phyloP scores from a whole-genome alignment of 2,329 filamentous ascomycete species.

The Verticillium nonalfalfae region DNA sequence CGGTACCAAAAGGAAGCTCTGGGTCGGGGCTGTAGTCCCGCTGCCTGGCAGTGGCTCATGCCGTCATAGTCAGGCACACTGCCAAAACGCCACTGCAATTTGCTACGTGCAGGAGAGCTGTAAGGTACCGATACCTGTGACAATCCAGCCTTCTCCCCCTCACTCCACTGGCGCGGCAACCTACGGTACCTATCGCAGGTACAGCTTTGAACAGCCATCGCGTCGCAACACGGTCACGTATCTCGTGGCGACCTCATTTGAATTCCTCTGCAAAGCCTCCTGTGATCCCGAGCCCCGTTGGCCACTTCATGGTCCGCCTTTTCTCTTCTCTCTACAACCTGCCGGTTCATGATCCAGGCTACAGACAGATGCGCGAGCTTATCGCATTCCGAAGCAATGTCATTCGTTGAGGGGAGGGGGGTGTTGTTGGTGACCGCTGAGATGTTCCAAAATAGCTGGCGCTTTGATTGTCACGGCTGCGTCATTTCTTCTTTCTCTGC shows the following conservation, averaged over 20 bases:
- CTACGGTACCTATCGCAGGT: not conserved
- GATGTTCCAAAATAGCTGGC: too few relatives aligned
- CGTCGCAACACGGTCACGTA: not conserved
- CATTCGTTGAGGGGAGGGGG: too few relatives aligned
- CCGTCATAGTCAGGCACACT: not conserved
- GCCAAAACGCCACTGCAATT: constrained; percentile 3
- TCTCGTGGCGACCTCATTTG: not conserved
- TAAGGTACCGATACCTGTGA: not conserved
- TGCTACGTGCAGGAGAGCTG: not conserved
- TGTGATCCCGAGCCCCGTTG: not conserved
- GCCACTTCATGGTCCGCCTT: not conserved
- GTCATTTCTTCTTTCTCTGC: not conserved
- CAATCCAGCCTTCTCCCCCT: constrained; percentile 1
- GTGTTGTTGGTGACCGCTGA: too few relatives aligned
- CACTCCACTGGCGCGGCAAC: constrained; percentile 1
- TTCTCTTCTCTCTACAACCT: too few relatives aligned
- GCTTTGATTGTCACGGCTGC: too few relatives aligned
- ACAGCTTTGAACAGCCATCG: not conserved
- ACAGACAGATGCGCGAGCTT: too few relatives aligned
- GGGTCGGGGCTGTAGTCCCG: not conserved
- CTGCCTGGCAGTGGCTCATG: not conserved
- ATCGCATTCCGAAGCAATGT: too few relatives aligned
- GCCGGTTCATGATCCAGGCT: too few relatives aligned
- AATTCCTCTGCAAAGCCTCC: not conserved
- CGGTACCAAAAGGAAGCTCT: constrained; percentile 8